Base-by-base conservation (phyloP, 2,329 filamentous ascomycete genomes). In the Mycogone perniciosa region DNA sequence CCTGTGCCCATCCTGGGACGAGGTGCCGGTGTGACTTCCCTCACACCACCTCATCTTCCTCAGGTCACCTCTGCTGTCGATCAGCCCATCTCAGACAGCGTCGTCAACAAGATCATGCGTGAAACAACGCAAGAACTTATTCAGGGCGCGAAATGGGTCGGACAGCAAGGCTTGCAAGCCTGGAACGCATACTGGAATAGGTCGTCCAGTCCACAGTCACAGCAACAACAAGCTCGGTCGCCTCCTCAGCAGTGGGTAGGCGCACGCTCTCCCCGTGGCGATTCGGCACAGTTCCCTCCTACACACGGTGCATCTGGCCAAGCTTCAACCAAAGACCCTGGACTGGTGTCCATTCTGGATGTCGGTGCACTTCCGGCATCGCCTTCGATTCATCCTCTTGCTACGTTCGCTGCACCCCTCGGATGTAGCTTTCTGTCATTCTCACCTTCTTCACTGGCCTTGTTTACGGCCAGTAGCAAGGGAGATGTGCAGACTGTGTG, bases 371-470 rank as follows among this genome's bases (percentile, higher is more conserved):
- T 91, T 46, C 75, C 64, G 55, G 69, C 58, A 64, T 79, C 69
- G 64, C 69, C 67, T 59, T 75, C 70, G 62, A 75, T 79, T 5
- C 78, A 85, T 56, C 84, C 86, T 1, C 65, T 88, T 41, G 80
- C 84, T 2, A 89, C 86, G 0, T 91, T 93, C 60, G 76, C 78
- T 31, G 76, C 85, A 2, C 80, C 82, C 1, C 76, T 87, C 11
- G 89, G 89, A 7, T 92, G 88, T 66, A 92, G 88, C 63, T 90
- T 88, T 62, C 64, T 93, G 31, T 90, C 87, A 0, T 87, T 95
- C 56, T 84, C 88, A 2, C 87, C 88, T 0, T 82, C 80, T 6
- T 88, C 87, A 0, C 67, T 91, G 29, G 81, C 81, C 46, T 74
- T 95, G 8, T 85, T 93, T 67, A 90, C 86, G 0, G 86, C 86